Evolutionary conservation across 2,329 filamentous ascomycete species (phyloP), one percentile per base, ranked within the genome.

Genomic region (Sarocladium brachiariae): DNA sequence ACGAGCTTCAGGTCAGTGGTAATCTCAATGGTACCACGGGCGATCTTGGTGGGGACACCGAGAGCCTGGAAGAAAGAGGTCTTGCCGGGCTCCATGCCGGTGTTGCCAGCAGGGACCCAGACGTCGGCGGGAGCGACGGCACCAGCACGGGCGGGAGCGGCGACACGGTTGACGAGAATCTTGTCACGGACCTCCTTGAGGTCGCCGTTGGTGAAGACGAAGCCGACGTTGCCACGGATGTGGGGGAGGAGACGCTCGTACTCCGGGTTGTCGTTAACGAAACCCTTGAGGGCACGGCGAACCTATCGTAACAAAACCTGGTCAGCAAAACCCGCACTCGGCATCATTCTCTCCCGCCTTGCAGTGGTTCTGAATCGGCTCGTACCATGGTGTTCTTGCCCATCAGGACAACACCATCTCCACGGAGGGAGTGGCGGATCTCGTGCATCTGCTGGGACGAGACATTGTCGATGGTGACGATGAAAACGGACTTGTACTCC

Each of bases 41-140:
- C 93, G 78, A 99, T 99, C 90, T 99, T 99, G 84, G 93, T 99
- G 71, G 93, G 93, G 72, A 99, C 90, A 89, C 92, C 92, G 76
- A 99, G 93, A 68, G 93, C 93, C 86, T 99, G 93, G 91, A 99
- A 99, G 90, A 99, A 99, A 71, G 93, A 97, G 69, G 93, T 99
- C 88, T 99, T 99, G 76, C 95, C 95, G 71, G 93, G 95, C 77
- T 99, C 93, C 93, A 99, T 99, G 79, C 93, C 93, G 68, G 93
- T 99, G 87, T 99, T 99, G 76, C 93, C 93, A 64, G 91, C 93
- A 61, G 93, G 93, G 62, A 99, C 73, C 80, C 77, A 99, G 71
- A 99, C 93, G 74, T 99, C 95, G 68, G 70, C 75, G 61, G 95
- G 93, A 62, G 93, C 95, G 64, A 99, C 67, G 68, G 95, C 93